Conservation (phyloP, 2,329 filamentous ascomycete genomes). For the Zymoseptoria crescenta region DNA sequence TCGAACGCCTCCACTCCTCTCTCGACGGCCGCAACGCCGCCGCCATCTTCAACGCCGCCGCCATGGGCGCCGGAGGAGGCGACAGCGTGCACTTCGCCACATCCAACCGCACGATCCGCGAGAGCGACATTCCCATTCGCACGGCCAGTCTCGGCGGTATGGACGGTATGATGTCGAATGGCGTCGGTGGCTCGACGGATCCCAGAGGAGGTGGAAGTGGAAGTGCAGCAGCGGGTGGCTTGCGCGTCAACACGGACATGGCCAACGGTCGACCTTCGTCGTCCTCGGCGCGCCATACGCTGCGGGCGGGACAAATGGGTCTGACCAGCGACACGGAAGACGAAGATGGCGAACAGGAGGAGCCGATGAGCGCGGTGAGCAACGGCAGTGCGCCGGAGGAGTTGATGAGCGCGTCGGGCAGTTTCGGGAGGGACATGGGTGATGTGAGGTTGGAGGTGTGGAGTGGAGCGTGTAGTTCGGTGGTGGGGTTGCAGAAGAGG, state of each 20-base stretch:
- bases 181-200: conserved; percentile 27
- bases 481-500: conserved; percentile 91
- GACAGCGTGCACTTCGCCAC: conserved; percentile 63
- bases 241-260: conserved; percentile 47
- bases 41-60: conserved; percentile 94
- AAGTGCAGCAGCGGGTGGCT: too few relatives aligned
- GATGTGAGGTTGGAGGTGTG: conserved; percentile 57
- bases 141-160: conserved; percentile 45
- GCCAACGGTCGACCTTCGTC: conserved; percentile 33
- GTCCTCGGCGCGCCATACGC: conserved; percentile 29
- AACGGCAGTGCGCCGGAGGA: conserved; percentile 28
- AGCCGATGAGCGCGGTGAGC: conserved; percentile 29
- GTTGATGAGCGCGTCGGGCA: conserved; percentile 29
- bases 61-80: conserved; percentile 93
- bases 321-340: conserved; percentile 26
- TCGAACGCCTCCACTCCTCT: conserved; percentile 80
- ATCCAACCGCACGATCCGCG: conserved; percentile 25
- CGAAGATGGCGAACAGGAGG: conserved; percentile 27
- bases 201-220: conserved; percentile 4
- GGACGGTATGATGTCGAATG: conserved; percentile 36
- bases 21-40: conserved; percentile 91
- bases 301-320: conserved; percentile 26
- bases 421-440: conserved; percentile 30
- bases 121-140: conserved; percentile 33
- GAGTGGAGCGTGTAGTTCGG: conserved; percentile 72